These are phyloP conservation scores for Picea glauca DNA, from an alignment of 75 land plant species.

Conservation along the genomic window DNA sequence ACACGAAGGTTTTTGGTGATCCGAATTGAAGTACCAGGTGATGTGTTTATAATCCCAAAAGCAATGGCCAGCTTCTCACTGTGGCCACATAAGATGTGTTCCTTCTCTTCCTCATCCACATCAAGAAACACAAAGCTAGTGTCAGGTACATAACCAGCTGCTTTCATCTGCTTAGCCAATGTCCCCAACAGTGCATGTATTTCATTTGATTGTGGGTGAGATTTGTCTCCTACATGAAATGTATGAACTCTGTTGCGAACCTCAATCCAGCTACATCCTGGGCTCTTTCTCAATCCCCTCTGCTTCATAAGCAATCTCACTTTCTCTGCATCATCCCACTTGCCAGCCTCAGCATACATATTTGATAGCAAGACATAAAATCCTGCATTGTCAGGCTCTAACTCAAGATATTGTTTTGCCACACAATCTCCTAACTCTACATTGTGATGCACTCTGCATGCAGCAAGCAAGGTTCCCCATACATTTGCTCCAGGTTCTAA, in stretches of 20 bases:
- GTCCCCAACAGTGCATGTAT: neutral
- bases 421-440: conserved; percentile 48
- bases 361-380: conserved; percentile 44
- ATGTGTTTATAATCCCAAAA: conserved; percentile 18
- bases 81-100: conserved; percentile 18
- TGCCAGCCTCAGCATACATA: conserved; percentile 63
- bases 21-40: conserved; percentile 8
- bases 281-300: conserved; percentile 37
- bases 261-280: conserved; percentile 51
- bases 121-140: neutral
- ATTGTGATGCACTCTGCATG: conserved; percentile 38
- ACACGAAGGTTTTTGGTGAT: conserved; percentile 12
- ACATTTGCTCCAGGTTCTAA: conserved; percentile 36
- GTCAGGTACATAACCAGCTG: conserved; percentile 1
- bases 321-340: conserved; percentile 44
- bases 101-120: conserved; percentile 18
- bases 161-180: neutral
- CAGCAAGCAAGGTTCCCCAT: conserved; percentile 61
- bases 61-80: conserved; percentile 21
- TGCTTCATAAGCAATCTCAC: conserved; percentile 42
- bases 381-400: conserved; percentile 45
- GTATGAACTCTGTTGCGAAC: conserved; percentile 8
- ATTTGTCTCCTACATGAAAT: conserved; percentile 17
- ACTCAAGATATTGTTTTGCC: conserved; percentile 40
- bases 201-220: neutral